A percentile compares a stretch with the other conserved stretches of the same genome.
These are phyloP conservation scores for Flagelloscypha sp. DNA, from an alignment of 768 basidiomycete genomes.

Conservation along the genomic window DNA sequence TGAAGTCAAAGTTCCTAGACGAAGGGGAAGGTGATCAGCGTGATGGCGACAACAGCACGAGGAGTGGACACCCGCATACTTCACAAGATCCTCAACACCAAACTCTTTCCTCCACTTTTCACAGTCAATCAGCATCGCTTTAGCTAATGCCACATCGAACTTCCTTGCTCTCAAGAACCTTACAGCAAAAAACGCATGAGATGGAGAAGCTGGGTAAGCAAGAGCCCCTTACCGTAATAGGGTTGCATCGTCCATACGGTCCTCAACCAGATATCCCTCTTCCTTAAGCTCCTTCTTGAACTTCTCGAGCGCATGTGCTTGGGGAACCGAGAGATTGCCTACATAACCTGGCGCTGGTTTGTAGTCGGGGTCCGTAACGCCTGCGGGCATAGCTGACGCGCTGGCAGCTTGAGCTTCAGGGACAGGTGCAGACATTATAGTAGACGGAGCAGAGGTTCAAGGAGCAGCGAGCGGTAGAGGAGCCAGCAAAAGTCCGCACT, in stretches of 20 bases:
- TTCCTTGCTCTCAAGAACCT: conserved; percentile 91
- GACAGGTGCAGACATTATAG: too few species aligned
- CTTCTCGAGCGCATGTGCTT: conserved; percentile 59
- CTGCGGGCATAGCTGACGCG: conserved; percentile 47
- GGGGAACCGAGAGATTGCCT: conserved; percentile 63
- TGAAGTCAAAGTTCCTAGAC: conserved; percentile 77
- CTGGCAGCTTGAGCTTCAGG: too few species aligned
- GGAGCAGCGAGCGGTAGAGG: too few species aligned
- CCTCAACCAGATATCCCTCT: conserved; percentile 50
- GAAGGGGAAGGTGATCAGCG: conserved; percentile 1
- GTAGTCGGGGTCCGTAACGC: conserved; percentile 59
- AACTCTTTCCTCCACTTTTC: conserved; percentile 91
- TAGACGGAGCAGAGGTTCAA: too few species aligned
- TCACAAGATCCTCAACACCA: conserved; percentile 64
- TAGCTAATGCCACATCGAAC: conserved; percentile 78
- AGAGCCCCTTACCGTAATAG: conserved; percentile 47
- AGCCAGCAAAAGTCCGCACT: too few species aligned
- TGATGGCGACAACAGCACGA: too few species aligned
- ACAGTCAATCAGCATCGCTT: conserved; percentile 71
- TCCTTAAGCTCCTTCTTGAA: conserved; percentile 57
- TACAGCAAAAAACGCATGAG: too few species aligned
- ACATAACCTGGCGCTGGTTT: conserved; percentile 65
- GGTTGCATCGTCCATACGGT: conserved; percentile 62
- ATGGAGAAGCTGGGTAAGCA: background rate
- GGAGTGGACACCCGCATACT: conserved; percentile 37